Base-by-base conservation (phyloP, 257 asterid species). In the Solanum stenotomum region DNA sequence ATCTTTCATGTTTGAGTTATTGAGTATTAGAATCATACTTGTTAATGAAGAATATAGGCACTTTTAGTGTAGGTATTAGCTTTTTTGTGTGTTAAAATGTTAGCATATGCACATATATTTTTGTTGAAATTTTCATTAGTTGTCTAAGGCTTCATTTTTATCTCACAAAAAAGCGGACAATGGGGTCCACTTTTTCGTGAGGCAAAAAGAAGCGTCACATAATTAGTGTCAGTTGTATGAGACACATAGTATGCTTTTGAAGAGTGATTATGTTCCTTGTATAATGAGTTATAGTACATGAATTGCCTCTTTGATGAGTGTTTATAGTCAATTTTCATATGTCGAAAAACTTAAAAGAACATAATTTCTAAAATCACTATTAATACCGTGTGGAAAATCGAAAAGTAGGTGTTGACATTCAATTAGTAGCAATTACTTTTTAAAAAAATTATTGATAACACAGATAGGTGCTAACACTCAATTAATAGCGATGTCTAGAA, bases 1-100 rank as follows among this genome's bases (percentile, higher is more conserved):
- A 96, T 91, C 89, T 46, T 29, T 46, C 68, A 46, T 44, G 67
- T 81, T 81, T 49, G 9, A 44, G 56, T 13, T 12, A 13, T 44
- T 44, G 27, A 81, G 42, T 81, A 20, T 56, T 56, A 29, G 68
- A 46, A 6, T 9, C 29, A 82, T 49, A 49, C 85, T 49, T 49
- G 85, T 82, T 82, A 46, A 10, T 27, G 42, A 46, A 44, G 37
- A 79, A 16, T 44, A 81, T 44, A 81, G 40, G 68, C 18, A 81
- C 14, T 81, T 29, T 29, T 82, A 82, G 70, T 29, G 6, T 49
- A 82, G 18, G 2, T 29, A 22, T 11, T 63, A 63, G 33, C 33
- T 44, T 46, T 44, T 35, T 10, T 38, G 14, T 38, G n/a, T 13
- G 63, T 78, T 4, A 40, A 77, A 77, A 77, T 77, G 35, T 40